Base-by-base conservation (phyloP, 129 eudicot genomes). In the Mikania micrantha region DNA sequence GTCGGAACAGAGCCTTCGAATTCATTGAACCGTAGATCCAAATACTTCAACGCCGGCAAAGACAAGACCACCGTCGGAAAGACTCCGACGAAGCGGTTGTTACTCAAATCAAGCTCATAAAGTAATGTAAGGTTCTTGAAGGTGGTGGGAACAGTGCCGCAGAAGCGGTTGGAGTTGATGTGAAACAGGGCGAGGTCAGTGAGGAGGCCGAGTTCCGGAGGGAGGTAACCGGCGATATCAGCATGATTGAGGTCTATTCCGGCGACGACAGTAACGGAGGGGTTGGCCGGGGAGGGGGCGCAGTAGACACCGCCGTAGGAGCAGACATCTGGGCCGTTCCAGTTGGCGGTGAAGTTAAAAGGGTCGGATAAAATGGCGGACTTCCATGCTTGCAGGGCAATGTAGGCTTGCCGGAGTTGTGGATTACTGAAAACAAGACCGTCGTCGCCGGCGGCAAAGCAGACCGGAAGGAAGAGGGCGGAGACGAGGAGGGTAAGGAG, bases 321-420 rank as follows among this genome's bases (percentile, higher is more conserved):
- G 63, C 97, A 91, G 9, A 91, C 94, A 7, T 91, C 62, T 2
- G 95, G 61, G 44, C 97, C 95, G 2, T 35, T 77, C 96, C 97
- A 88, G 72, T 82, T 88, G 7, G 74, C 16, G 0, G 97, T 91
- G 67, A 88, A 83, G 82, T 82, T 85, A 19, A 69, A 71, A 0
- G 97, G 96, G 70, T 89, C 94, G 21, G 96, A 83, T 19, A 77
- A 54, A 9, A 85, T 83, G 54, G 90, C 84, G 0, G 75, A 8
- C 62, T 88, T 91, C 88, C 88, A 88, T 20, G 96, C 84, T 66
- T 91, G 96, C 3, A 91, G 69, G 0, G 94, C 97, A 77, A 85
- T 75, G 87, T 85, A 88, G 76, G 97, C 94, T 64, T 69, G 81
- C 5, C 83, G 71, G 63, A 87, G 82, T 11, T 79, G 83, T 13